Evolutionary conservation across 2,329 filamentous ascomycete species (phyloP).

Genomic region (Colletotrichum euphorbiae): DNA sequence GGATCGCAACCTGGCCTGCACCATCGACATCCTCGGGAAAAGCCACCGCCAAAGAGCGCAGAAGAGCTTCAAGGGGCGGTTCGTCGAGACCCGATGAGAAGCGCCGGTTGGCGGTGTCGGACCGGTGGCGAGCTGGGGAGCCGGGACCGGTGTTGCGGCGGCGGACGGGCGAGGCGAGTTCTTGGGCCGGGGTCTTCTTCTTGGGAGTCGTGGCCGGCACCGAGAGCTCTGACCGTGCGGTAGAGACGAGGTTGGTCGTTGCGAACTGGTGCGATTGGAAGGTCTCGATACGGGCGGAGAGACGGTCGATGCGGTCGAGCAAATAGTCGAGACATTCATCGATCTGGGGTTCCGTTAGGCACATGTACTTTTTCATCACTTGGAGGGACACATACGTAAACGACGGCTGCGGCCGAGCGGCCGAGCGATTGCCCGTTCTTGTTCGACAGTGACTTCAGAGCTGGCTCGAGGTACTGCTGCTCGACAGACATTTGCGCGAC

Average conservation of each 20-base stretch:
- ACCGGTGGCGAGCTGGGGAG: conserved; percentile 51
- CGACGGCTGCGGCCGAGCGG: conserved; percentile 59
- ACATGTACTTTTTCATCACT: neutral
- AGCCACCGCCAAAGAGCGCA: conserved; percentile 59
- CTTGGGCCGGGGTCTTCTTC: conserved; percentile 42
- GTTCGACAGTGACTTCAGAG: conserved; percentile 58
- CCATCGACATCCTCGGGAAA: conserved; percentile 50
- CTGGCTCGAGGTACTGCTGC: conserved; percentile 73
- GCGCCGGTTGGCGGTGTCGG: conserved; percentile 45
- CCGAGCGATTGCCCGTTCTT: conserved; percentile 57
- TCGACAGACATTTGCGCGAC: conserved; percentile 79
- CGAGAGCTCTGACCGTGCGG: conserved; percentile 58
- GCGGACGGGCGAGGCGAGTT: conserved; percentile 51
- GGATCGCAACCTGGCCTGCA: conserved; percentile 44
- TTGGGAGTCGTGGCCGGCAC: conserved; percentile 41
- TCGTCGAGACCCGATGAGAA: conserved; percentile 53
- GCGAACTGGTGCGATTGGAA: conserved; percentile 60
- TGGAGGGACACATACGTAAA: conserved; percentile 58
- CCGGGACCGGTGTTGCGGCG: conserved; percentile 40
- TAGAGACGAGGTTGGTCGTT: conserved; percentile 52
- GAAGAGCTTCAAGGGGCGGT: conserved; percentile 59
- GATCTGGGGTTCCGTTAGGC: conserved; percentile 54
- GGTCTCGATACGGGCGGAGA: conserved; percentile 56
- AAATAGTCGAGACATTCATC: conserved; percentile 64
- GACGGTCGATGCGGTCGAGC: conserved; percentile 57